Evolutionary conservation across 2,329 filamentous ascomycete species (phyloP).

Genomic region (Trichoderma harzianum): DNA sequence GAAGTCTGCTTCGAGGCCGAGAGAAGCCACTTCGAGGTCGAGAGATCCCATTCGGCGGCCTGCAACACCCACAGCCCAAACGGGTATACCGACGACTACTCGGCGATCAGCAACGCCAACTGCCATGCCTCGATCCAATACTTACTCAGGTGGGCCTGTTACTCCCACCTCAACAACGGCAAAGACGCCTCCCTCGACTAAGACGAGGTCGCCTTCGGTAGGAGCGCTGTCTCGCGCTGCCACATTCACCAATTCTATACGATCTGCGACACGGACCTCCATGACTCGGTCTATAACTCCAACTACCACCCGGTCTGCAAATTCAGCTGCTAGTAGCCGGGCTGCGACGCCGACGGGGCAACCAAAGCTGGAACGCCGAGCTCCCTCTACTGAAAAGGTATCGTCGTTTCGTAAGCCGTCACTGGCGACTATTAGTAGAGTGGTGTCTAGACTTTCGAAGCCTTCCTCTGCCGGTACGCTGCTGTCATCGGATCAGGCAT

Average conservation of each 20-base stretch:
- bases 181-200: background rate
- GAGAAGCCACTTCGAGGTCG: constrained; percentile 25
- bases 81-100: background rate
- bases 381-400: constrained; percentile 18
- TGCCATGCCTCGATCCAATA: background rate
- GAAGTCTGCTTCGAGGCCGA: constrained; percentile 23
- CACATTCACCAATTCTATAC: background rate
- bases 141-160: background rate
- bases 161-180: background rate
- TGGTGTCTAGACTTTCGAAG: constrained; percentile 2
- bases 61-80: constrained; percentile 1
- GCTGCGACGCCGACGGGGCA: constrained; percentile 3
- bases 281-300: background rate
- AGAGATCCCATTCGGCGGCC: constrained; percentile 8
- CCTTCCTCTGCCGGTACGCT: constrained; percentile 10
- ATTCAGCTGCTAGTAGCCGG: constrained; percentile 1
- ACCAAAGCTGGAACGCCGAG: constrained; percentile 18
- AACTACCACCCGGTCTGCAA: background rate
- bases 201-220: background rate
- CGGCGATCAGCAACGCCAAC: background rate
- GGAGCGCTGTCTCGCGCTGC: background rate
- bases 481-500: constrained; percentile 22
- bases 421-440: background rate
- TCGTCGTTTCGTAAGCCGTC: constrained; percentile 20
- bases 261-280: background rate